Conservation (phyloP, 805 yeast genomes). For the Schwanniomyces pseudopolymorphus region DNA sequence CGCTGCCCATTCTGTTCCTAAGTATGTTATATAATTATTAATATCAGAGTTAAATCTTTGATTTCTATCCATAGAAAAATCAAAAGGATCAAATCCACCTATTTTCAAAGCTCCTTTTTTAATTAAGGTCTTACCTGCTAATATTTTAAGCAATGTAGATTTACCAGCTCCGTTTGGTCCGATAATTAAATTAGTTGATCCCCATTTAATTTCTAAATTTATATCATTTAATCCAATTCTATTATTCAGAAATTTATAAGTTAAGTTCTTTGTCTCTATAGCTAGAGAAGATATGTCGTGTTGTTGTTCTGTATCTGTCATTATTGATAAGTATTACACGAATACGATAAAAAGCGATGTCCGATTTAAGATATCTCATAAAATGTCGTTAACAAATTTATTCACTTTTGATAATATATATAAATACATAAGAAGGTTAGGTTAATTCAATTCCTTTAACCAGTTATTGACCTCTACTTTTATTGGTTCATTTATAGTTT, state of each 20-base stretch:
- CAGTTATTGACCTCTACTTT: constrained; percentile 20
- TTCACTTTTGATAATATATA: background rate
- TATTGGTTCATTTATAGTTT: constrained; percentile 19
- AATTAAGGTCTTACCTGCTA: constrained; percentile 90
- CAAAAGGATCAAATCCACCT: constrained; percentile 88
- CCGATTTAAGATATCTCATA: no score
- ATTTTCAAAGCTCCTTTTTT: constrained; percentile 66
- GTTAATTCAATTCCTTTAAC: constrained; percentile 14
- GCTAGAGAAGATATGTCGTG: constrained; percentile 31
- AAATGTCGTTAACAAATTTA: background rate
- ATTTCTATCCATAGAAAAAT: constrained; percentile 50
- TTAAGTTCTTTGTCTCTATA: constrained; percentile 61
- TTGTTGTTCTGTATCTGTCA: constrained; percentile 3
- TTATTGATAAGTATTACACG: background rate
- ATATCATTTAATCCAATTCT: constrained; percentile 70
- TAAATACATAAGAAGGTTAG: background rate
- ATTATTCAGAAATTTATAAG: constrained; percentile 62
- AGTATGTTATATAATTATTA: constrained; percentile 61
- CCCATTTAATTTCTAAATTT: constrained; percentile 60
- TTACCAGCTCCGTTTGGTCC: constrained; percentile 99
- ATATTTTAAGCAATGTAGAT: constrained; percentile 76
- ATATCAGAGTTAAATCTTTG: constrained; percentile 43
- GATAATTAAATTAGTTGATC: constrained; percentile 72
- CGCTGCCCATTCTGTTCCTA: constrained; percentile 98
- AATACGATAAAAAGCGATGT: background rate